Evolutionary conservation across 1,284 basidiomycete species (phyloP), one percentile per base, ranked within the genome.

Genomic region (Phylloboletellus chloephorus): DNA sequence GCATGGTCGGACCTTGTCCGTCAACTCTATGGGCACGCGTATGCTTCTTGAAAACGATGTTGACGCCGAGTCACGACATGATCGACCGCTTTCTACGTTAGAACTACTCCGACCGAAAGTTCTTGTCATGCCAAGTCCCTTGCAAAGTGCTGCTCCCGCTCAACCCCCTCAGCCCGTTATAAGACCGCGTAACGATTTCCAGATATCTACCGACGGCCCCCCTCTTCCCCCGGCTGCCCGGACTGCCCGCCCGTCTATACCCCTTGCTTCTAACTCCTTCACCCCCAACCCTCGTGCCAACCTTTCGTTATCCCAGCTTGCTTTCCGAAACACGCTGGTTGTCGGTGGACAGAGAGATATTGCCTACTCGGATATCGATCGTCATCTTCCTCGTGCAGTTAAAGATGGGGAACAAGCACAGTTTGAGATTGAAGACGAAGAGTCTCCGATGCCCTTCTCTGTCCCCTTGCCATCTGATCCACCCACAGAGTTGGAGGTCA

Each of bases 41-140:
- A 68, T 78, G 55, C 64, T 81, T 41, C 63, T 78, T 34, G 79
- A 79, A 41, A 72, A 78, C 48, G 79, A 80, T 49, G 69, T 54
- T 33, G 61, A 66, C 43, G 69, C 71, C 39, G 58, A 69, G 12
- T 65, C 66, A 17, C 54, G 58, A 29, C 68, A 68, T 39, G 73
- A 79, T 29, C 73, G 75, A 29, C 76, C 71, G 19, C 79, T 79
- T 53, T 85, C 85, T 6, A 82, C 81, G 11, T 52, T 82, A 43
- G 87, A 89, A 17, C 66, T 89, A 37, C 70, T 89, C 58, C 73
- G 86, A 21, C 86, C 86, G 1, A 90, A 89, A 59, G 71, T 90
- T 19, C 77, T 89, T 33, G 79, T 89, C 43, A 89, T 89, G 86
- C 86, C 86, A 10, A 88, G 84, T 52, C 86, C 87, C 3, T 64